phyloP scores from a whole-genome alignment of 306 rosid species.

The Trifolium dubium region DNA sequence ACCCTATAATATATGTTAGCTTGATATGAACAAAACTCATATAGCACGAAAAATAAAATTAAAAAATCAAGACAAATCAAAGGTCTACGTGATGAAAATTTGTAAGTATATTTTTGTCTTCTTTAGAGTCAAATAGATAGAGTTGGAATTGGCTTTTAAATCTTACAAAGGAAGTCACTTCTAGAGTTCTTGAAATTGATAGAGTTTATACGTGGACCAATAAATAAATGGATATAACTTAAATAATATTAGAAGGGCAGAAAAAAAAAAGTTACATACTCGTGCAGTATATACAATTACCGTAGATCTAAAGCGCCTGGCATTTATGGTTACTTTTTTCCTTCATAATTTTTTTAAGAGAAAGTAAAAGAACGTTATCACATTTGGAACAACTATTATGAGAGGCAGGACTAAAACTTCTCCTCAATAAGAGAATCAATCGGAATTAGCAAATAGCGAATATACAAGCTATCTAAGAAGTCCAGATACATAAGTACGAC shows the following conservation, averaged over 20 bases:
- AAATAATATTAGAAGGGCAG: not conserved
- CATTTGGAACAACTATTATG: not conserved
- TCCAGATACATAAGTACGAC: not conserved
- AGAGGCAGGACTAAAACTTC: not conserved
- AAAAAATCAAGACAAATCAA: not conserved
- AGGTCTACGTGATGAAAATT: not conserved
- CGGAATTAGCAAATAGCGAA: not conserved
- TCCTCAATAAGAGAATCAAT: not conserved
- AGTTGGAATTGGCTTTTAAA: not conserved
- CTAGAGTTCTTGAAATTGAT: not conserved
- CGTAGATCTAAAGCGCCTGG: not conserved
- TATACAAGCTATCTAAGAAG: not conserved
- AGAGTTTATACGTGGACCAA: not conserved
- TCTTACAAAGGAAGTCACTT: not conserved
- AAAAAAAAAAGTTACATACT: not conserved
- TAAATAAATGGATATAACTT: not conserved
- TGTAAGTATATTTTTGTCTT: not conserved
- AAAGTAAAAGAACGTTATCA: constrained; percentile 4
- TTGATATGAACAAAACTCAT: constrained; percentile 5
- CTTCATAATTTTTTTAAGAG: not conserved
- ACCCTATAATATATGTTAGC: not conserved
- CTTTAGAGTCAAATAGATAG: not conserved
- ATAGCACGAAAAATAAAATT: not conserved
- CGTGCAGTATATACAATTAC: not conserved
- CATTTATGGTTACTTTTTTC: not conserved